Evolutionary conservation across 108 stramenopile species (phyloP), one percentile per base, ranked within the genome.

Genomic region (Fragilaria radians): DNA sequence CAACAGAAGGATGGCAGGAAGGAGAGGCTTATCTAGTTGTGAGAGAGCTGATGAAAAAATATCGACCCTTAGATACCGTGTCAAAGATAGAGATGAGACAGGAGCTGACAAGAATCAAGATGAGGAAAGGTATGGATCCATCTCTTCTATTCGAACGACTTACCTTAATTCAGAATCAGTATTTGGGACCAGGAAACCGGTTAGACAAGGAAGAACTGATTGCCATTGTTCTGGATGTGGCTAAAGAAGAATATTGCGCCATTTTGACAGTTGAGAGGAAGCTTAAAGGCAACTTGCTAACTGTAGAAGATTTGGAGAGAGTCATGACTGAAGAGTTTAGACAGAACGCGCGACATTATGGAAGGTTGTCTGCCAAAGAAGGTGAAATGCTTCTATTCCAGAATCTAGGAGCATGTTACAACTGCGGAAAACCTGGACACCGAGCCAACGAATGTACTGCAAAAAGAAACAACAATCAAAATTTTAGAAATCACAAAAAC

Each of bases 101-200:
- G 53, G 31, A n/a, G 24, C 31, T 54, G 53, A 54, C 22, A 25
- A 21, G 22, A n/a, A 32, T 54, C 3, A 54, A 21, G n/a, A 54
- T 54, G 53, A 54, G 27, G 53, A 54, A 54, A 54, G 53, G 27
- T n/a, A n/a, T n/a, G 4, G 53, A 54, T 54, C 53, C 53, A 3
- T 21, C 53, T 3, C 22, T 19, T 29, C 27, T 54, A 54, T 54
- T 54, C 24, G 53, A 54, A 32, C 22, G 19, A 32, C 19, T 54
- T 25, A 54, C 24, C 24, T n/a, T 21, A 3, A 5, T 54, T 5
- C 3, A 54, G 24, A 54, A 54, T 25, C 22, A 54, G 53, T 5
- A 54, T 25, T 25, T 25, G 24, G 27, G 24, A 4, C 24, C 53
- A 54, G 27, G 24, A 54, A 25, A 21, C 30, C 28, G 27, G 53